A percentile compares a stretch with the other conserved stretches of the same genome.
phyloP scores from a whole-genome alignment of 805 yeast species.

The Saccharomycopsis sp. region DNA sequence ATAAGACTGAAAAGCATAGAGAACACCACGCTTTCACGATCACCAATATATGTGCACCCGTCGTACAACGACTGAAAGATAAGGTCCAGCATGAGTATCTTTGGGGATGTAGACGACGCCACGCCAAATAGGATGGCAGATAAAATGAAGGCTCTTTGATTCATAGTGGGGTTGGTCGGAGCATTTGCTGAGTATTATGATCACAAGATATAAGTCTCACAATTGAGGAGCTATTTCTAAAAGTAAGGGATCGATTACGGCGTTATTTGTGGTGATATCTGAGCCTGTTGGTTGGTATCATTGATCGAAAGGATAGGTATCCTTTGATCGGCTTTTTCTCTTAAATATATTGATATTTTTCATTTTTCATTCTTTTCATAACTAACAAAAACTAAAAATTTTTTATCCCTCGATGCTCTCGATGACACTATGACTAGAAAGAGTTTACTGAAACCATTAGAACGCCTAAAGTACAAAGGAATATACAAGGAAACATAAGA shows the following conservation, averaged over 20 bases:
- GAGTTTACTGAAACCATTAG: too few relatives aligned
- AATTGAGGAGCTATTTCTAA: too few relatives aligned
- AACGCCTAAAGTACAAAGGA: too few relatives aligned
- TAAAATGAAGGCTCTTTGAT: not conserved
- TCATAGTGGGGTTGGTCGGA: not conserved
- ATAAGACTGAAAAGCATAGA: not conserved
- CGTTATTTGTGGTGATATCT: too few relatives aligned
- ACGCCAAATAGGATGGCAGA: not conserved
- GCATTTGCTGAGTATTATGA: not conserved
- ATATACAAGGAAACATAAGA: not conserved
- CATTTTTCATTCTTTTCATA: not conserved
- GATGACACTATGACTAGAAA: too few relatives aligned
- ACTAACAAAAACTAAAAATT: too few relatives aligned
- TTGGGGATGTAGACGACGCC: not conserved
- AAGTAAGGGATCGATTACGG: too few relatives aligned
- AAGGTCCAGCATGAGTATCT: not conserved
- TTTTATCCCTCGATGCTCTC: too few relatives aligned
- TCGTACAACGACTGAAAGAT: not conserved
- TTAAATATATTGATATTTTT: too few relatives aligned
- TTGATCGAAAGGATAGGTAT: not conserved
- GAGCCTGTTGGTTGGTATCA: not conserved
- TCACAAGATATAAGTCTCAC: too few relatives aligned
- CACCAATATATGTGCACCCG: not conserved
- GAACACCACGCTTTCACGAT: not conserved
- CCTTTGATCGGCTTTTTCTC: not conserved